Conservation (phyloP, 805 yeast species). For the Yarrowia sp. region DNA sequence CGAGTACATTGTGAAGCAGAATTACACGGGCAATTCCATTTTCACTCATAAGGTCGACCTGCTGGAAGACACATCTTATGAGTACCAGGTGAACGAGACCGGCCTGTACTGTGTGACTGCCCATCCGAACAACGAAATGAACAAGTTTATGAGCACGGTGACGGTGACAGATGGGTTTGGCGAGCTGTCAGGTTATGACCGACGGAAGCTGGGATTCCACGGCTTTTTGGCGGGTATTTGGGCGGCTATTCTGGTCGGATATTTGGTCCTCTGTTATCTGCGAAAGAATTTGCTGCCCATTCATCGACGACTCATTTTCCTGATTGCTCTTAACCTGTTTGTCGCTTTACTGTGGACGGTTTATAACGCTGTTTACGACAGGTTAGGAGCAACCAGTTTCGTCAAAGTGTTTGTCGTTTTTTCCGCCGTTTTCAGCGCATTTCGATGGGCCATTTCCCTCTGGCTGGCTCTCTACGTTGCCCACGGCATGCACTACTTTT, state of each 20-base stretch:
- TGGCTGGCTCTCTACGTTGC: constrained; percentile 16
- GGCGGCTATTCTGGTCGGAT: neutral
- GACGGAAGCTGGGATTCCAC: constrained; percentile 10
- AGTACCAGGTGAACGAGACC: constrained; percentile 11
- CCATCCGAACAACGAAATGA: constrained; percentile 22
- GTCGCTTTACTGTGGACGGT: constrained; percentile 2
- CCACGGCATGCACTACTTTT: constrained; percentile 31
- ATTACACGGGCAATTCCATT: constrained; percentile 20
- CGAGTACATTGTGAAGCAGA: constrained; percentile 27
- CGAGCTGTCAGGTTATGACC: constrained; percentile 22
- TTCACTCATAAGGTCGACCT: constrained; percentile 29
- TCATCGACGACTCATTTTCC: neutral
- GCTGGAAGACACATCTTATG: neutral
- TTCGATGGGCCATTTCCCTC: constrained; percentile 5
- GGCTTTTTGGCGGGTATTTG: neutral
- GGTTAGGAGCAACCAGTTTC: neutral
- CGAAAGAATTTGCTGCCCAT: neutral
- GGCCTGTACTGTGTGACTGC: constrained; percentile 32
- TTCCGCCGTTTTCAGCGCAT: constrained; percentile 5
- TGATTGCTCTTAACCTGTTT: neutral
- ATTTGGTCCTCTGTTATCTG: neutral
- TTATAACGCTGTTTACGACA: constrained; percentile 8
- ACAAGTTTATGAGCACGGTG: constrained; percentile 4
- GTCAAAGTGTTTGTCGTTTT: constrained; percentile 5
- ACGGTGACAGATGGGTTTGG: neutral